Conservation (phyloP, 139 green algal species). For the Microglena sp. region DNA sequence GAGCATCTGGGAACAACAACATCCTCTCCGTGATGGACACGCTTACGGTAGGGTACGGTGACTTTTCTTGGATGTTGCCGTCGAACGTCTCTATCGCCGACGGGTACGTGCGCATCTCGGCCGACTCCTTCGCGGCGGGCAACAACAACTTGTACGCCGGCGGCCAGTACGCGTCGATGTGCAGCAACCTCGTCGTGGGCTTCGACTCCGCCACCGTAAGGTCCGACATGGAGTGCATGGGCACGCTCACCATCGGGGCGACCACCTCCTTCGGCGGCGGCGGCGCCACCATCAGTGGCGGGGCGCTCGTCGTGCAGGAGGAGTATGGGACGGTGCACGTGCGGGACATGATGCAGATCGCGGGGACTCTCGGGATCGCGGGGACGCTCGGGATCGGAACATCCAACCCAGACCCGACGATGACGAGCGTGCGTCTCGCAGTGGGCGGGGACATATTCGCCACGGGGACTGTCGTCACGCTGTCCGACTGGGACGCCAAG, state of each 20-base stretch:
- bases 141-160: background rate
- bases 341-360: background rate
- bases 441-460: conserved; percentile 9
- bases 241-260: background rate
- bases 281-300: background rate
- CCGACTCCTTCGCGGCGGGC: background rate
- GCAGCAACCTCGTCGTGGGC: background rate
- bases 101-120: background rate
- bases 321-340: background rate
- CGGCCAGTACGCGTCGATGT: background rate
- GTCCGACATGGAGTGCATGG: background rate
- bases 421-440: background rate
- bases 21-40: background rate
- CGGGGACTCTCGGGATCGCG: background rate
- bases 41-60: too few species aligned
- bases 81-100: background rate
- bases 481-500: conserved; percentile 9
- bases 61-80: too few species aligned
- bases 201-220: too few species aligned
- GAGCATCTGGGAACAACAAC: background rate
- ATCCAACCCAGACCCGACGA: background rate
- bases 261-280: background rate
- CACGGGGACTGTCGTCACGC: conserved; percentile 4
- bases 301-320: background rate
- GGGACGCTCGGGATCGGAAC: background rate